Conservation (phyloP, 345 rosid genomes). For the Passiflora organensis region DNA sequence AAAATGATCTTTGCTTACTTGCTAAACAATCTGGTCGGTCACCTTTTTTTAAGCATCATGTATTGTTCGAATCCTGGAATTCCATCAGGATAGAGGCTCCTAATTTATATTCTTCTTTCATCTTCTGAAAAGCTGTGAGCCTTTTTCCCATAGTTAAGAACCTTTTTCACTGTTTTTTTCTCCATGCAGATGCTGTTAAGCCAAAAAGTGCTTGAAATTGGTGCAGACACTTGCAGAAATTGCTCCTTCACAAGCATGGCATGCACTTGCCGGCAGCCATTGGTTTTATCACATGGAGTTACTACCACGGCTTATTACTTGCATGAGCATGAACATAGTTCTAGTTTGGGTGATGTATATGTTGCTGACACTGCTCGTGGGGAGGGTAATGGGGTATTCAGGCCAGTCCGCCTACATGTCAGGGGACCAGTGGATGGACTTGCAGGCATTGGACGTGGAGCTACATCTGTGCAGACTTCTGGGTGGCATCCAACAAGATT, state of each 20-base stretch:
- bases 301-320: constrained; percentile 49
- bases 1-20: background rate
- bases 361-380: constrained; percentile 67
- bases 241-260: constrained; percentile 64
- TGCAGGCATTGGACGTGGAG: constrained; percentile 92
- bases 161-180: constrained; percentile 15
- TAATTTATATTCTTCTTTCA: background rate
- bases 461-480: constrained; percentile 68
- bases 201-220: constrained; percentile 83
- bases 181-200: constrained; percentile 80
- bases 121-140: background rate
- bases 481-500: constrained; percentile 88
- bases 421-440: constrained; percentile 93
- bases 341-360: constrained; percentile 56
- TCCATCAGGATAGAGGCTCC: background rate
- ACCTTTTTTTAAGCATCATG: constrained; percentile 4
- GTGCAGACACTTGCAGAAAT: constrained; percentile 77
- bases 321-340: constrained; percentile 69
- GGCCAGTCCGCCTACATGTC: constrained; percentile 85
- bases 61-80: background rate
- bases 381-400: constrained; percentile 63
- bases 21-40: background rate
- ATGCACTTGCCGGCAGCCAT: constrained; percentile 81
- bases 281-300: constrained; percentile 59
- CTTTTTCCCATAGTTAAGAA: constrained; percentile 3